phyloP scores from a whole-genome alignment of 805 yeast genomes.

The Candida lessepsii region DNA sequence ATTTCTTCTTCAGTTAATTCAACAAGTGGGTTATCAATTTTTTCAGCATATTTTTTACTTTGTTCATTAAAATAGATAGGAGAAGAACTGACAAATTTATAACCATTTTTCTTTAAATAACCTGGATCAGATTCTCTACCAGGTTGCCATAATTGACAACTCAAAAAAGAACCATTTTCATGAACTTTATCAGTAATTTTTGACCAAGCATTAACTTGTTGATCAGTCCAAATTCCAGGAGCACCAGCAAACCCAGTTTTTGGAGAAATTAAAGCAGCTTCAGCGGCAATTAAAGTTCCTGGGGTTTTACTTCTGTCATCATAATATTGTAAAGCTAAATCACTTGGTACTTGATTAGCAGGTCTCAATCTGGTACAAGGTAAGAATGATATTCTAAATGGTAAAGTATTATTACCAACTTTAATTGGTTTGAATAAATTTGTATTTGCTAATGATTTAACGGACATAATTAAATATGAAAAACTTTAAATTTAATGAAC shows the following conservation, averaged over 20 bases:
- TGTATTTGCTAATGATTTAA: background rate
- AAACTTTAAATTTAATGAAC: no score
- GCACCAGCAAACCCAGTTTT: constrained; percentile 39
- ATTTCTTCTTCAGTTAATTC: constrained; percentile 24
- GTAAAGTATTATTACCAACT: constrained; percentile 27
- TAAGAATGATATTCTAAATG: constrained; percentile 21
- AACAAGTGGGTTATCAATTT: constrained; percentile 12
- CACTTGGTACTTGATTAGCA: constrained; percentile 25
- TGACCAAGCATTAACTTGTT: constrained; percentile 51
- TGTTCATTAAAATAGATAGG: constrained; percentile 19
- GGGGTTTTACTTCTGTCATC: constrained; percentile 29
- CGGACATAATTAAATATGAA: no score
- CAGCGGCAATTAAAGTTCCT: constrained; percentile 30
- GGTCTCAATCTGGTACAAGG: constrained; percentile 26
- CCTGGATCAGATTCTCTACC: constrained; percentile 40
- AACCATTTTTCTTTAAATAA: constrained; percentile 23
- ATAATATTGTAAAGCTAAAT: constrained; percentile 27
- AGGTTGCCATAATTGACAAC: constrained; percentile 53
- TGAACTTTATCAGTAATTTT: constrained; percentile 47
- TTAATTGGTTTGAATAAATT: constrained; percentile 28
- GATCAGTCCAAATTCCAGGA: constrained; percentile 50
- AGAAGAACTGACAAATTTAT: constrained; percentile 19
- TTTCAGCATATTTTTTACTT: constrained; percentile 16
- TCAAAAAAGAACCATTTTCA: constrained; percentile 37
- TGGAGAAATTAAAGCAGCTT: constrained; percentile 31